Evolutionary conservation across 2,329 filamentous ascomycete species (phyloP).

Genomic region (Tolypocladium pustulatum): DNA sequence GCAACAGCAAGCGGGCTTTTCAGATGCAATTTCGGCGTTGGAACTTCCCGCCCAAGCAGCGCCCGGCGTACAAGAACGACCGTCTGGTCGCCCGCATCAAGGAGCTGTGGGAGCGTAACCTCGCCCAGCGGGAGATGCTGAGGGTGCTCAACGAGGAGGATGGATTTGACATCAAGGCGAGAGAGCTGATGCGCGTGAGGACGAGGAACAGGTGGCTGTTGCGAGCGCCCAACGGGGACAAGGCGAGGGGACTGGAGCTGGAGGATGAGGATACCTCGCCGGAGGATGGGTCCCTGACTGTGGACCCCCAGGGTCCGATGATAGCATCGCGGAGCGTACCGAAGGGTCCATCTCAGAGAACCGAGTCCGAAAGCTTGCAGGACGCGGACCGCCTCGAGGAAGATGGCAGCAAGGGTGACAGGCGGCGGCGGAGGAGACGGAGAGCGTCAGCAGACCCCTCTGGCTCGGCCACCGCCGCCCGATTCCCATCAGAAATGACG

Average conservation of each 20-base stretch:
- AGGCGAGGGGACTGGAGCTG: slow-evolving; percentile 18
- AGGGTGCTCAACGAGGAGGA: slow-evolving; percentile 55
- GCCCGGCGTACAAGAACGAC: slow-evolving; percentile 59
- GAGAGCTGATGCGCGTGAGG: slow-evolving; percentile 60
- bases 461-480: slow-evolving; percentile 58
- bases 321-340: neutral
- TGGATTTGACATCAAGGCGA: slow-evolving; percentile 61
- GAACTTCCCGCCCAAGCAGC: slow-evolving; percentile 68
- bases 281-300: slow-evolving; percentile 5
- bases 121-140: slow-evolving; percentile 64
- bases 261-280: slow-evolving; percentile 7
- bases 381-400: neutral
- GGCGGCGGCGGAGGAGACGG: slow-evolving; percentile 55
- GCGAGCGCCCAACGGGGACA: slow-evolving; percentile 49
- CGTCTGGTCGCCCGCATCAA: slow-evolving; percentile 58
- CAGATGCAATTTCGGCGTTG: slow-evolving; percentile 69
- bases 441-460: slow-evolving; percentile 57
- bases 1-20: slow-evolving; percentile 59
- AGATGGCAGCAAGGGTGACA: slow-evolving; percentile 4
- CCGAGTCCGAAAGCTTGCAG: neutral
- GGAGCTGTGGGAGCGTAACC: slow-evolving; percentile 69
- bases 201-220: slow-evolving; percentile 59
- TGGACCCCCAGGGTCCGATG: neutral
- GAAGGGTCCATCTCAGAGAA: neutral
- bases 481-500: slow-evolving; percentile 75